Evolutionary conservation across 2,329 filamentous ascomycete species (phyloP), one percentile per base, ranked within the genome.

Genomic region (Aureobasidium uvarum): DNA sequence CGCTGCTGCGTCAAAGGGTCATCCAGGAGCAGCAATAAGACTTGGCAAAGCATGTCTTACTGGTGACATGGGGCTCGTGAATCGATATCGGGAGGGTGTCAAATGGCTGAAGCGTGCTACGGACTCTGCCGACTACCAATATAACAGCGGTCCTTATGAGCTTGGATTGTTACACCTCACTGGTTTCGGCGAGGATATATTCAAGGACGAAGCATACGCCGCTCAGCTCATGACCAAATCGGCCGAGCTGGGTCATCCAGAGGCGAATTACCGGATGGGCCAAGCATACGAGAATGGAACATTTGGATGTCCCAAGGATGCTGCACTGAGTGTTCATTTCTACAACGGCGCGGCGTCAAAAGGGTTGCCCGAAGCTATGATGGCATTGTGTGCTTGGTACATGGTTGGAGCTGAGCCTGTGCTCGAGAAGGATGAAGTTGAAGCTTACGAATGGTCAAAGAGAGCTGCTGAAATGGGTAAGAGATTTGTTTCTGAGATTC

Each of bases 341-440:
- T 99, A 99, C 79, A 99, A 94, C 1, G 89, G 88, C 31, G 94
- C 95, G 14, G 95, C 95, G 2, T 90, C 96, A 73, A 83, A 85
- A 52, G 92, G 91, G 1, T 90, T 97, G 73, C 83, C 92, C 0
- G 85, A 87, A 55, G 94, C 92, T 55, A 98, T 98, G 92, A 96
- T 99, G 93, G 94, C 94, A 5, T 82, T 99, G 10, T 99, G 95
- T 77, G 95, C 95, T 13, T 99, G 95, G 95, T 99, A 98, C 77
- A 90, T 98, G 84, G 90, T 98, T 46, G 95, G 95, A 13, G 95
- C 95, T 1, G 90, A 93, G 70, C 92, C 93, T 0, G 87, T 98
- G 16, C 80, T 99, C 25, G 93, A 96, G 67, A 96, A 95, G 78
- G 94, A 99, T 72, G 94, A 98, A 76, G 89, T 89, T 70, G 95